Conservation (phyloP, 192 early-diverging fungal genomes). For the Chytriomyces sp. region DNA sequence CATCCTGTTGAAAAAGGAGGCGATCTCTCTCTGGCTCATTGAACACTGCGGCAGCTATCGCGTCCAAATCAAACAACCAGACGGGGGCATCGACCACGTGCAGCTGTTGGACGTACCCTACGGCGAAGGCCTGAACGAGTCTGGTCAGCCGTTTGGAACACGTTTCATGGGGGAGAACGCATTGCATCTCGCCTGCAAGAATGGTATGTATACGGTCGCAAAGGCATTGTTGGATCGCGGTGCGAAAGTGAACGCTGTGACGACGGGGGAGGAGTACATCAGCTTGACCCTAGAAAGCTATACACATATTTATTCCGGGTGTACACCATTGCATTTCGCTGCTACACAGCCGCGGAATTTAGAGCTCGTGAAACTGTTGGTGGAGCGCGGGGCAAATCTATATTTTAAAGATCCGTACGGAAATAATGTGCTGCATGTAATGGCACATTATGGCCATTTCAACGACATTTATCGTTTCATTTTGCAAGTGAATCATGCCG, state of each 20-base stretch:
- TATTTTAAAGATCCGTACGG: conserved; percentile 7
- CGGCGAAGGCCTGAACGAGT: neutral
- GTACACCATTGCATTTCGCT: conserved; percentile 18
- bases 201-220: conserved; percentile 1
- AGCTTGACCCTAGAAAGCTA: neutral
- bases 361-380: conserved; percentile 5
- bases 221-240: neutral
- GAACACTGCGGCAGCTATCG: neutral
- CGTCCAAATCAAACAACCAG: neutral
- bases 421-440: conserved; percentile 22
- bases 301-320: conserved; percentile 20
- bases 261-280: neutral
- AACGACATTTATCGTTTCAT: conserved; percentile 9
- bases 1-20: conserved; percentile 3
- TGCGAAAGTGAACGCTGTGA: neutral
- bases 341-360: neutral
- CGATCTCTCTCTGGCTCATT: neutral
- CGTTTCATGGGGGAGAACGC: conserved; percentile 6
- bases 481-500: neutral
- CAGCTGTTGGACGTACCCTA: neutral
- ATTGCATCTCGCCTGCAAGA: conserved; percentile 19
- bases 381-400: conserved; percentile 15
- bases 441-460: conserved; percentile 15
- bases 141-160: neutral
- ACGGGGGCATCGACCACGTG: neutral